phyloP scores from a whole-genome alignment of 768 basidiomycete species.

The Leucocoprinus sp. region DNA sequence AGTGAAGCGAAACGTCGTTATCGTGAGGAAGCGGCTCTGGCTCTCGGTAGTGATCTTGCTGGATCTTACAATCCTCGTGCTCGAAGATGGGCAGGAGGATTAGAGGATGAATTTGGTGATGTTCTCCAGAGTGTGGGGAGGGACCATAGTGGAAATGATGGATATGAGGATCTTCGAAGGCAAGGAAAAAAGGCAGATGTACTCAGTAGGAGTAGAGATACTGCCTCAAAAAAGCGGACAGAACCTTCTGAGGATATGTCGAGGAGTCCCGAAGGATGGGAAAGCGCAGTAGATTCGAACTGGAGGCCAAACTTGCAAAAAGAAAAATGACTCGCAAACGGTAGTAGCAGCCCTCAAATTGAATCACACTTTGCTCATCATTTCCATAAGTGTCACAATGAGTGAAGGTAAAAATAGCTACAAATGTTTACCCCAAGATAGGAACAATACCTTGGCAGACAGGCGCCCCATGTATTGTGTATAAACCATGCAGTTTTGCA shows the following conservation, averaged over 20 bases:
- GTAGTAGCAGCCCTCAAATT: background rate
- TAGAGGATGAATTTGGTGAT: constrained; percentile 83
- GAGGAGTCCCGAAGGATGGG: constrained; percentile 22
- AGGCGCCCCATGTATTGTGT: background rate
- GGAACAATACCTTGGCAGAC: constrained; percentile 8
- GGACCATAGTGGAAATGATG: constrained; percentile 44
- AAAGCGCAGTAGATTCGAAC: constrained; percentile 44
- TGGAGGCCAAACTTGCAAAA: constrained; percentile 35
- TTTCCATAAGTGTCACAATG: no score
- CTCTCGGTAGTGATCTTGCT: constrained; percentile 63
- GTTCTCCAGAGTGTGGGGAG: constrained; percentile 57
- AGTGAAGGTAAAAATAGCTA: background rate
- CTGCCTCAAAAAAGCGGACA: constrained; percentile 19
- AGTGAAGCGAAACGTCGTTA: constrained; percentile 63
- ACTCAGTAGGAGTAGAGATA: constrained; percentile 47
- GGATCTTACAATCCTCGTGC: constrained; percentile 38
- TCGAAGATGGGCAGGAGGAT: constrained; percentile 55
- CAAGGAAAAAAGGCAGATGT: constrained; percentile 56
- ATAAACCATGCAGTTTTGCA: background rate
- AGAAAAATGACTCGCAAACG: constrained; percentile 21
- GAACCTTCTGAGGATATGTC: constrained; percentile 20
- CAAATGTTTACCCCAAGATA: constrained; percentile 1
- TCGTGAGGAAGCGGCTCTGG: constrained; percentile 82
- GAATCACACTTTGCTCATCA: background rate
- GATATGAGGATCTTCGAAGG: constrained; percentile 74